A percentile compares a stretch with the other conserved stretches of the same genome.
Conservation (phyloP, 2,329 filamentous ascomycete species). For the Pezicula rhizophila region DNA sequence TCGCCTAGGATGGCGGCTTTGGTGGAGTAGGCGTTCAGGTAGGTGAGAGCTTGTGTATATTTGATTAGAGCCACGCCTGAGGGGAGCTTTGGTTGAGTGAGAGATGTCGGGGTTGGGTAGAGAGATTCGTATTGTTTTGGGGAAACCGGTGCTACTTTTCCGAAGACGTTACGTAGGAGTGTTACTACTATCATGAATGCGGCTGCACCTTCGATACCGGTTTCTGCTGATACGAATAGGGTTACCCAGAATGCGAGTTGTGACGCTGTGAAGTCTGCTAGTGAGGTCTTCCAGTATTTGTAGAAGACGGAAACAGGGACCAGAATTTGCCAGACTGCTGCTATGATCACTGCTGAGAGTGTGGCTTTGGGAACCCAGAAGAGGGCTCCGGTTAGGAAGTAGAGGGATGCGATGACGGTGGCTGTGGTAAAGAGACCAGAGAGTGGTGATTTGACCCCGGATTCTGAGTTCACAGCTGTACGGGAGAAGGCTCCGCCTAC, state of each 20-base stretch:
- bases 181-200: constrained; percentile 8
- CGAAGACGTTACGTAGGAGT: constrained; percentile 7
- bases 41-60: constrained; percentile 6
- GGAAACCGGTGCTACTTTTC: background rate
- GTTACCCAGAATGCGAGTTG: constrained; percentile 62
- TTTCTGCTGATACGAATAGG: constrained; percentile 55
- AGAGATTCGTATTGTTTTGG: background rate
- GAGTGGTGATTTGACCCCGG: constrained; percentile 54
- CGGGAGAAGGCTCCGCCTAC: constrained; percentile 61
- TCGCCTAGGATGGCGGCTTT: constrained; percentile 6
- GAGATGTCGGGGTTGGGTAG: background rate
- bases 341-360: constrained; percentile 53
- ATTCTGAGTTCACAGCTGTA: constrained; percentile 61
- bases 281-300: constrained; percentile 57
- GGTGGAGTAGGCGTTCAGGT: constrained; percentile 7
- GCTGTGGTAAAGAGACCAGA: constrained; percentile 54
- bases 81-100: background rate
- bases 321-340: constrained; percentile 11
- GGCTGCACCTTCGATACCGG: constrained; percentile 32
- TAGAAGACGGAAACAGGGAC: constrained; percentile 29
- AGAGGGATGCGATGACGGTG: constrained; percentile 59
- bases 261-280: constrained; percentile 57
- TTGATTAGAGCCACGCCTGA: background rate
- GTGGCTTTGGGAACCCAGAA: constrained; percentile 65
- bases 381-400: constrained; percentile 53